Evolutionary conservation across 805 yeast species (phyloP), one percentile per base, ranked within the genome.

Genomic region (Ogataea ramenticola): DNA sequence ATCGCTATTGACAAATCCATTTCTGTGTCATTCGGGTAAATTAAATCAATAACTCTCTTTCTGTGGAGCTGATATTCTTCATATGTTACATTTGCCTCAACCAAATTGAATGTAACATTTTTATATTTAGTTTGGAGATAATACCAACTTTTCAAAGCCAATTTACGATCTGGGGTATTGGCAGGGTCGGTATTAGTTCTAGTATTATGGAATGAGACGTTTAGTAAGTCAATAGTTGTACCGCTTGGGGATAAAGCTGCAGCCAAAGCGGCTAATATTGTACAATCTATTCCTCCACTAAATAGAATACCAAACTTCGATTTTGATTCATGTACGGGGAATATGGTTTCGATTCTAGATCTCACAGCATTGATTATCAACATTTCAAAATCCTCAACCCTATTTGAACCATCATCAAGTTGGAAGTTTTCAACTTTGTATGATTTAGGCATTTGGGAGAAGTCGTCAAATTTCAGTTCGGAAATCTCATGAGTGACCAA

Each of bases 1-100:
- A 91, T 79, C 1, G 97, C 97, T 42, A 93, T 93, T 1, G 96
- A 86, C 20, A 89, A 64, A 61, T 93, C 99, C 98, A 93, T 93
- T 50, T 89, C 98, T 0, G 96, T 89, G 37, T 76, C 72, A 46
- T 80, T 78, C 0, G 99, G 99, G 55, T 71, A 80, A 74, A 93
- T 93, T 36, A 91, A 65, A 22, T 72, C 66, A 37, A 70, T 62
- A 0, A 91, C 95, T 3, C 66, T 60, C 1, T 67, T 61, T 42
- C 72, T 74, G 32, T 74, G 74, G 2, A 55, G 36, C 10, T 75
- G 53, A 64, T 88, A 87, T 40, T 78, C 82, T 6, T 74, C 76
- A 54, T 83, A 90, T 1, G 84, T 65, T 2, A 93, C 84, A 55
- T 93, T 76, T 5, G 86, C 71, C 53, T 89, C 90, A 2, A 84